Evolutionary conservation across 2,329 filamentous ascomycete genomes (phyloP), one percentile per base, ranked within the genome.

Genomic region (Canariomyces notabilis): DNA sequence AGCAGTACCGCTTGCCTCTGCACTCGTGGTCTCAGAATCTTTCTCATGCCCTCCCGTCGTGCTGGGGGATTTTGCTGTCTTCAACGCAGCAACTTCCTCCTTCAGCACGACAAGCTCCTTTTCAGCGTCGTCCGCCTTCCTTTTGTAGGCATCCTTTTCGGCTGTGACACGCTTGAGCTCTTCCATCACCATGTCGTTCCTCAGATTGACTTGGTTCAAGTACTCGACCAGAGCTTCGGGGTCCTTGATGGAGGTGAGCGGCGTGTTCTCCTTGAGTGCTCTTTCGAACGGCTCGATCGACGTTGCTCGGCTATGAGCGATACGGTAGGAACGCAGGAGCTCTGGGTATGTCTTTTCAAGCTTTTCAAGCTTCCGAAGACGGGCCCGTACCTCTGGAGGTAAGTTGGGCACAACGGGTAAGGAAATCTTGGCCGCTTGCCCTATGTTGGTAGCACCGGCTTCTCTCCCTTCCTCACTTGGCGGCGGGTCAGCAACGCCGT

Each of bases 251-350:
- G 89, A 91, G 4, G 87, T 87, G 29, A 97, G 72, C 2, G 93
- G 91, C 0, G 93, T 98, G 58, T 95, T 87, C 63, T 98, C 93
- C 58, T 89, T 87, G 6, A 98, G 75, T 1, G 86, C 83, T 44
- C 87, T 84, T 68, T 98, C 93, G 64, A 98, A 98, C 0, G 89
- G 86, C 61, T 97, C 93, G 59, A 97, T 94, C 2, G 86, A 81
- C 11, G 86, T 81, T 34, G 90, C 88, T 42, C 89, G 83, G 47
- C 87, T 81, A 69, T 98, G 91, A 15, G 93, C 93, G 54, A 90
- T 83, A 51, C 89, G 82, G 67, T 98, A 98, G 7, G 91, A 95
- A 46, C 89, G 85, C 40, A 97, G 74, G 1, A 98, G 75, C 60
- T 97, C 91, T 62, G 87, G 82, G 65, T 97, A 97, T 48, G 86